Evolutionary conservation across 2,329 filamentous ascomycete genomes (phyloP), one percentile per base, ranked within the genome.

Genomic region (Periconia macrospinosa): DNA sequence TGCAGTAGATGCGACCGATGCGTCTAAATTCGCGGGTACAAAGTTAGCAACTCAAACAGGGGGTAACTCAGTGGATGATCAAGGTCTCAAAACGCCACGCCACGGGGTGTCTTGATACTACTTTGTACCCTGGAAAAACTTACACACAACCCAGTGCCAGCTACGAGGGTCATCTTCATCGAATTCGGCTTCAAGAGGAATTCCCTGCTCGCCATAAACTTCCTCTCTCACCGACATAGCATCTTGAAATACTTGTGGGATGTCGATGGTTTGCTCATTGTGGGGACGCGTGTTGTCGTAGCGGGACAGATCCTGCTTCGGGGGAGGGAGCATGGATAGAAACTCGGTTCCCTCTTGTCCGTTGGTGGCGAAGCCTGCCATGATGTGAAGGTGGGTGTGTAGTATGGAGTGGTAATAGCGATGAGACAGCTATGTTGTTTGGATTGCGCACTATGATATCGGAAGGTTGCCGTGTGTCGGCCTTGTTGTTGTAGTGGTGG

Each of bases 81-180:
- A n/a, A n/a, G n/a, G n/a, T n/a, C n/a, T n/a, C n/a, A n/a, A n/a
- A n/a, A n/a, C n/a, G n/a, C n/a, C n/a, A n/a, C n/a, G n/a, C n/a
- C n/a, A n/a, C n/a, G n/a, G n/a, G n/a, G n/a, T n/a, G n/a, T n/a
- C n/a, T n/a, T n/a, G n/a, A n/a, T n/a, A n/a, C n/a, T n/a, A n/a
- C n/a, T n/a, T n/a, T n/a, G n/a, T n/a, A n/a, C n/a, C n/a, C n/a
- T n/a, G n/a, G n/a, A n/a, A n/a, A n/a, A n/a, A n/a, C n/a, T n/a
- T n/a, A n/a, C n/a, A 96, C n/a, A 87, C 79, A 30, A 96, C 87
- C 89, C 91, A 96, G 74, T 97, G 92, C 76, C 87, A 93, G 61
- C 86, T 87, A 35, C 90, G 83, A 1, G 81, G 61, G 71, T 97
- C 93, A 69, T 97, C 91, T 1, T 81, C 76, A 76, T 97, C 93